Evolutionary conservation across 2,329 filamentous ascomycete genomes (phyloP).

Genomic region (Claviceps purpurea): DNA sequence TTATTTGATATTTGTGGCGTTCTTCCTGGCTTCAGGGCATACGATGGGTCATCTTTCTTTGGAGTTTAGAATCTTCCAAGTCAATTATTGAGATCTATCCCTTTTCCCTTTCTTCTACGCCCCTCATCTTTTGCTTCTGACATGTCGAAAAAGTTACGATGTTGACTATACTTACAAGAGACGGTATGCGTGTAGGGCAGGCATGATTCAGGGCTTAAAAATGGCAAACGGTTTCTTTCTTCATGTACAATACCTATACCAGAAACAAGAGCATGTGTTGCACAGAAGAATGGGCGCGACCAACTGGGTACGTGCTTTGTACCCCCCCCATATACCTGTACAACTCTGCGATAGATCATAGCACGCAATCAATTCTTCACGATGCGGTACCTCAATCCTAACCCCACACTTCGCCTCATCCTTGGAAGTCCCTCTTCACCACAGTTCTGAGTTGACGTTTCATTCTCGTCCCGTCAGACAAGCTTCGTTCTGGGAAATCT

Average conservation of each 20-base stretch:
- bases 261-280: background rate
- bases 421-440: too few relatives aligned
- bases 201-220: background rate
- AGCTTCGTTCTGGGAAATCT: background rate
- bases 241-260: background rate
- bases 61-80: too few relatives aligned
- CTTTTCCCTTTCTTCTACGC: background rate
- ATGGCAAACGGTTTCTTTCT: background rate
- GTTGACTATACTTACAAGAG: background rate
- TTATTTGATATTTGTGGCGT: background rate
- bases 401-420: too few relatives aligned
- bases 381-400: too few relatives aligned
- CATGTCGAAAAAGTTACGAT: background rate
- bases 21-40: background rate
- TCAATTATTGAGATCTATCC: background rate
- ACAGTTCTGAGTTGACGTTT: too few relatives aligned
- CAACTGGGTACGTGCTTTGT: too few relatives aligned
- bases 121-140: background rate
- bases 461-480: too few relatives aligned
- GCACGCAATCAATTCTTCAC: too few relatives aligned
- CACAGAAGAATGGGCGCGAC: too few relatives aligned
- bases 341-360: too few relatives aligned
- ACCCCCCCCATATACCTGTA: too few relatives aligned
- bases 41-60: background rate
- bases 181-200: background rate